Percentiles rank a stretch among this genome's conserved stretches.
Conservation (phyloP, 352 stramenopile genomes). For the Stramenopiles sp. region DNA sequence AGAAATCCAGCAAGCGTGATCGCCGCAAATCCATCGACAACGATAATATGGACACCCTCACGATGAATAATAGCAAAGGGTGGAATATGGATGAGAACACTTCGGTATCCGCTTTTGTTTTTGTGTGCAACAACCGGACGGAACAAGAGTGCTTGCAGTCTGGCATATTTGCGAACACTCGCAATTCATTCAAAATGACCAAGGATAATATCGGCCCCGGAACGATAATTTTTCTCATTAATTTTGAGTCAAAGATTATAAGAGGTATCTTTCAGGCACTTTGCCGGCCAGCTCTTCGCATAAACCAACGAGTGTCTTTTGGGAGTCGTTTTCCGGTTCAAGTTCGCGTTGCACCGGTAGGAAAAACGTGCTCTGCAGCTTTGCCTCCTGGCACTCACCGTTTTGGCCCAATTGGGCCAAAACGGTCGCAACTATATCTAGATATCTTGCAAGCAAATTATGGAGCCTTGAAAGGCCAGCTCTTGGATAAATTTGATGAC, state of each 20-base stretch:
- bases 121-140: not conserved
- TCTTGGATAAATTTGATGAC: not conserved
- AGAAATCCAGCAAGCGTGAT: not conserved
- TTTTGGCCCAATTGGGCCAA: not conserved
- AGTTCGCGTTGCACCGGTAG: not conserved
- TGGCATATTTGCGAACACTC: not conserved
- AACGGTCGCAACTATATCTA: not conserved
- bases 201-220: not conserved
- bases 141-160: not conserved
- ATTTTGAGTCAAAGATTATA: not conserved
- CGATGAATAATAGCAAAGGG: not conserved
- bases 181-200: not conserved
- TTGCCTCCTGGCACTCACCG: not conserved
- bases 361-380: not conserved
- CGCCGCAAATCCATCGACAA: not conserved
- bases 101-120: not conserved
- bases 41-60: not conserved
- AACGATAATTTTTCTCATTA: not conserved
- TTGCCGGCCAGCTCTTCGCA: not conserved
- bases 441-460: not conserved
- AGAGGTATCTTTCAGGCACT: not conserved
- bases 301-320: not conserved
- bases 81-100: not conserved
- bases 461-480: not conserved
- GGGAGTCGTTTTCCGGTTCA: not conserved